These are phyloP conservation scores for Nitzschia sp. DNA, from an alignment of 108 stramenopile genomes.

Conservation along the genomic window DNA sequence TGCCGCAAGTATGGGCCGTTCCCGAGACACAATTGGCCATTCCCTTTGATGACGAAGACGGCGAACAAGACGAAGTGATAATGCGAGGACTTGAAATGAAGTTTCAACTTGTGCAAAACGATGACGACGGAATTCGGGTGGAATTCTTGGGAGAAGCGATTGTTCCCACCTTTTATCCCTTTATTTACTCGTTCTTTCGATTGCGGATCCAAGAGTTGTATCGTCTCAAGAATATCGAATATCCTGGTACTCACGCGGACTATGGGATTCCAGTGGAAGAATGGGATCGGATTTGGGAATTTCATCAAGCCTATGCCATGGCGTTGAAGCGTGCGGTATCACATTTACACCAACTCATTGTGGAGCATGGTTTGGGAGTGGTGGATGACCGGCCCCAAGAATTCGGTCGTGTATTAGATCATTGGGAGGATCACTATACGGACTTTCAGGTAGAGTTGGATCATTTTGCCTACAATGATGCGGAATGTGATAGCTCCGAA, in stretches of 20 bases:
- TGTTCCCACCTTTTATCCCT: neutral
- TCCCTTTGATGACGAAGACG: neutral
- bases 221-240: slow-evolving; percentile 26
- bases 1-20: slow-evolving; percentile 42
- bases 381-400: slow-evolving; percentile 4
- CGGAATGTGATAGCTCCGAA: slow-evolving; percentile 8
- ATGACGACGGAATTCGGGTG: neutral
- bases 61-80: neutral
- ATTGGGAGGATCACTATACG: slow-evolving; percentile 11
- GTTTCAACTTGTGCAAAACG: neutral
- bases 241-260: neutral
- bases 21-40: neutral
- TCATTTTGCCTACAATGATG: neutral
- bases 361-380: neutral
- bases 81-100: neutral
- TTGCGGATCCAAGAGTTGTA: slow-evolving; percentile 20
- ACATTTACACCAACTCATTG: slow-evolving; percentile 6
- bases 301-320: slow-evolving; percentile 22
- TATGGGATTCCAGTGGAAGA: slow-evolving; percentile 30
- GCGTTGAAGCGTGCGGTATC: slow-evolving; percentile 23
- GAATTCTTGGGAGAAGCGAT: neutral
- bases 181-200: slow-evolving; percentile 3
- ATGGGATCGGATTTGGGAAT: slow-evolving; percentile 35
- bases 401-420: slow-evolving; percentile 18
- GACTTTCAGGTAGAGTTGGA: slow-evolving; percentile 1